phyloP scores from a whole-genome alignment of 805 yeast genomes.

The Candida maesae region DNA sequence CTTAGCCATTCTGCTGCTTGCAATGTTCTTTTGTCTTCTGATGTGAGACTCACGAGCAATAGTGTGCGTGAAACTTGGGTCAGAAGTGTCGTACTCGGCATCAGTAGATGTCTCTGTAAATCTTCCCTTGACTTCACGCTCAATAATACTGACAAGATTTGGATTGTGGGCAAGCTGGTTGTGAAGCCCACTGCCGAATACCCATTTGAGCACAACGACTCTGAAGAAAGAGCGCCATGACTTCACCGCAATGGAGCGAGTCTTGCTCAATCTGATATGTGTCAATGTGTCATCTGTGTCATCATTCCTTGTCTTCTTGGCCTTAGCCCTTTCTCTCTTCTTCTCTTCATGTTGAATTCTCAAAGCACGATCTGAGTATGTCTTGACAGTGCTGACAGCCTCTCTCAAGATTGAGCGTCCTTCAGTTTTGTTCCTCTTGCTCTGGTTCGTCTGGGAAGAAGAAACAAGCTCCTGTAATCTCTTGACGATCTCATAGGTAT shows the following conservation, averaged over 20 bases:
- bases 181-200: slow-evolving; percentile 23
- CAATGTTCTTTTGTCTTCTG: slow-evolving; percentile 23
- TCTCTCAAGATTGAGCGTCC: slow-evolving; percentile 59
- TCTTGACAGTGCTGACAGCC: slow-evolving; percentile 44
- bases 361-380: slow-evolving; percentile 33
- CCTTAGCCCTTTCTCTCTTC: slow-evolving; percentile 19
- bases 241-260: slow-evolving; percentile 26
- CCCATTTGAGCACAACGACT: slow-evolving; percentile 26
- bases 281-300: slow-evolving; percentile 19
- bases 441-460: slow-evolving; percentile 51
- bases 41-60: slow-evolving; percentile 12
- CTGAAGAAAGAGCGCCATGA: slow-evolving; percentile 30
- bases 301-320: slow-evolving; percentile 9
- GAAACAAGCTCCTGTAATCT: slow-evolving; percentile 42
- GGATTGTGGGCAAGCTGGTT: slow-evolving; percentile 26
- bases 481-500: slow-evolving; percentile 43
- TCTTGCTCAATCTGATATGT: slow-evolving; percentile 26
- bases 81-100: slow-evolving; percentile 12
- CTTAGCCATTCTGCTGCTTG: slow-evolving; percentile 22
- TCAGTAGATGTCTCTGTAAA: slow-evolving; percentile 11
- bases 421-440: slow-evolving; percentile 60
- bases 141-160: slow-evolving; percentile 17
- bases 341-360: slow-evolving; percentile 25
- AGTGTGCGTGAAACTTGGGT: slow-evolving; percentile 11
- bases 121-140: slow-evolving; percentile 17